Evolutionary conservation across 768 basidiomycete genomes (phyloP).

Genomic region (Boletus sp.): DNA sequence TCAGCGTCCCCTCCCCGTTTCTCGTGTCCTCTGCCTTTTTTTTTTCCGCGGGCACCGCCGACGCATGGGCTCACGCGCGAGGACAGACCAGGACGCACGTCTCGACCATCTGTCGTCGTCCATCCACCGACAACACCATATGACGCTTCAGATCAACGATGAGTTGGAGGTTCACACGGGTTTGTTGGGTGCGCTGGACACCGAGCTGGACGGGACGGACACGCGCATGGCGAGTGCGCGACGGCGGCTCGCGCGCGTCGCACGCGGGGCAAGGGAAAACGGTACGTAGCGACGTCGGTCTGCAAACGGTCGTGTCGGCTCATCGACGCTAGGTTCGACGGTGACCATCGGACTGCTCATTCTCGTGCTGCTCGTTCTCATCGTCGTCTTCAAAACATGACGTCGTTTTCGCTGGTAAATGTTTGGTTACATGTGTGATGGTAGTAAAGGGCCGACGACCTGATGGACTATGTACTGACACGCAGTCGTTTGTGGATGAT

Average conservation of each 20-base stretch:
- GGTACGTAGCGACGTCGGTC: conserved; percentile 41
- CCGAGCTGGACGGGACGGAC: conserved; percentile 72
- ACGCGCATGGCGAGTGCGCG: conserved; percentile 65
- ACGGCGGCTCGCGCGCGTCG: conserved; percentile 68
- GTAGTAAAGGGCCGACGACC: background rate
- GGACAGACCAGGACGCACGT: conserved; percentile 81
- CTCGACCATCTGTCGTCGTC: conserved; percentile 83
- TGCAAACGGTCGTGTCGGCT: background rate
- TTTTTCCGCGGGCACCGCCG: background rate
- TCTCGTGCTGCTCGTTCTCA: conserved; percentile 73
- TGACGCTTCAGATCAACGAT: conserved; percentile 88
- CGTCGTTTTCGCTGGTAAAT: background rate
- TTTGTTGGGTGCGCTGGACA: conserved; percentile 82
- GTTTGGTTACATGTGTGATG: too few species aligned
- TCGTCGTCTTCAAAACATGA: conserved; percentile 82
- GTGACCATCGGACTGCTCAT: conserved; percentile 69
- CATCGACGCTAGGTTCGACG: conserved; percentile 41
- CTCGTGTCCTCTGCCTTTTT: too few species aligned
- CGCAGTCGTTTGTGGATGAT: conserved; percentile 7
- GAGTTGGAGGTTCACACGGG: conserved; percentile 91
- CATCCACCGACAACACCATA: conserved; percentile 81
- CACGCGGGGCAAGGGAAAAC: conserved; percentile 74
- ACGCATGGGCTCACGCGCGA: conserved; percentile 1
- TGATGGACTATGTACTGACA: conserved; percentile 10
- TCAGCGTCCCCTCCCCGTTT: conserved; percentile 14